Percentiles rank a stretch among this genome's conserved stretches.
These are phyloP conservation scores for Camelina hispida DNA, from an alignment of 345 rosid species.

Conservation along the genomic window DNA sequence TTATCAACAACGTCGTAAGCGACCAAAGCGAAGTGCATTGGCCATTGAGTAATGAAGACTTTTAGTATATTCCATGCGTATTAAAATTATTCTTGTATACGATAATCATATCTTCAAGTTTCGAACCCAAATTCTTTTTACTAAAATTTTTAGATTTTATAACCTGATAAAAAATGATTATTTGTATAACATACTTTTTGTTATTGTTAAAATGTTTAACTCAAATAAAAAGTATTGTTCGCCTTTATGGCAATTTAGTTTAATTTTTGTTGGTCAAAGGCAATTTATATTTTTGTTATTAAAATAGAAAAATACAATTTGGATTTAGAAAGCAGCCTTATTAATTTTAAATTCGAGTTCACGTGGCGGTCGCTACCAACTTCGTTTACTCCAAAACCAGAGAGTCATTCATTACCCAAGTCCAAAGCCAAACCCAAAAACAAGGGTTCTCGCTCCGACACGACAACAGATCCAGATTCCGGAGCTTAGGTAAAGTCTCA, in stretches of 20 bases:
- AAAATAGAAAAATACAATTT: background rate
- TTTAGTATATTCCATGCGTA: background rate
- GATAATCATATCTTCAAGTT: background rate
- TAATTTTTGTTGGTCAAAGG: background rate
- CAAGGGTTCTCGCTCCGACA: constrained; percentile 40
- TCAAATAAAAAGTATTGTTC: too few species aligned
- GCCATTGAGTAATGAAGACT: background rate
- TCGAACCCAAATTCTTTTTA: background rate
- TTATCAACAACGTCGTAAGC: background rate
- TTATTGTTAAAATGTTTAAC: too few species aligned
- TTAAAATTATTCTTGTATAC: background rate
- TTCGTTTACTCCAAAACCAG: constrained; percentile 17
- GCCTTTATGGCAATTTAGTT: background rate
- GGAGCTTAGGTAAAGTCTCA: constrained; percentile 21
- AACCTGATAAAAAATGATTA: background rate
- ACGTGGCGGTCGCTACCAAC: constrained; percentile 44
- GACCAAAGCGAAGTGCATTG: background rate
- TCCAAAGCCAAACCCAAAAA: constrained; percentile 29
- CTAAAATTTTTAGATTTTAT: background rate
- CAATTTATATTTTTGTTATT: background rate
- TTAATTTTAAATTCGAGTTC: constrained; percentile 27
- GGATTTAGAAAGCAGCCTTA: background rate
- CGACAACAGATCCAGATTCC: constrained; percentile 27
- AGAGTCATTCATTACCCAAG: constrained; percentile 34
- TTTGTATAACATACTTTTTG: too few species aligned